Base-by-base conservation (phyloP, 441 rosid species). In the Isatis lusitanica region DNA sequence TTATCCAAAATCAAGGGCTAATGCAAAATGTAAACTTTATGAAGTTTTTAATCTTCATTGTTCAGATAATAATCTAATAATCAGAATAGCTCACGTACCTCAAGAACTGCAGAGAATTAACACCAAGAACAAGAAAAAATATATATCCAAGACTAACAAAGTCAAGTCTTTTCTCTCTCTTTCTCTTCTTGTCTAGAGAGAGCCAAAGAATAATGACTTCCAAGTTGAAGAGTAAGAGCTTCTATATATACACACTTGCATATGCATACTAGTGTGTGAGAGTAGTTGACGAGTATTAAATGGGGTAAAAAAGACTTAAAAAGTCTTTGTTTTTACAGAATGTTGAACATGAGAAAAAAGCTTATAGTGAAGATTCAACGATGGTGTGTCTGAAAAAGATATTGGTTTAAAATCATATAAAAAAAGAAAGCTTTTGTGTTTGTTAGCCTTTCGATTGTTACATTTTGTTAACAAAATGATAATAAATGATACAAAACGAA, bases 271-370 rank as follows among this genome's bases (percentile, higher is more conserved):
- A 55, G 69, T 63, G 47, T 74, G 40, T 52, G 50, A 42, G 18
- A 35, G 74, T 47, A 47, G 66, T 69, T 75, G 79, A 55, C 70
- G 66, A 75, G 70, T 55, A 69, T 40, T 74, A 35, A 74, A 67
- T 44, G 36, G 15, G 28, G 42, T 35, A 52, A 61, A 51, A 51
- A 51, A 30, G 4, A 56, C 61, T 6, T 6, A n/a, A 46, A 1
- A 59, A 66, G 68, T 66, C 78, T 9, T 48, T 36, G 43, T 30
- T 48, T 18, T 13, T 21, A 63, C 17, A 52, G 63, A 53, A 26
- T 21, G 68, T 67, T 67, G 73, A 74, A 67, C 38, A 74, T 43
- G 35, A 62, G 24, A 68, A 43, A 35, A 35, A 57, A 9, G 50
- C 11, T 33, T 73, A 18, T 11, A 21, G 47, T 33, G 74, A 62